Base-by-base conservation (phyloP, 305 asterid species). In the Fraxinus sp. region DNA sequence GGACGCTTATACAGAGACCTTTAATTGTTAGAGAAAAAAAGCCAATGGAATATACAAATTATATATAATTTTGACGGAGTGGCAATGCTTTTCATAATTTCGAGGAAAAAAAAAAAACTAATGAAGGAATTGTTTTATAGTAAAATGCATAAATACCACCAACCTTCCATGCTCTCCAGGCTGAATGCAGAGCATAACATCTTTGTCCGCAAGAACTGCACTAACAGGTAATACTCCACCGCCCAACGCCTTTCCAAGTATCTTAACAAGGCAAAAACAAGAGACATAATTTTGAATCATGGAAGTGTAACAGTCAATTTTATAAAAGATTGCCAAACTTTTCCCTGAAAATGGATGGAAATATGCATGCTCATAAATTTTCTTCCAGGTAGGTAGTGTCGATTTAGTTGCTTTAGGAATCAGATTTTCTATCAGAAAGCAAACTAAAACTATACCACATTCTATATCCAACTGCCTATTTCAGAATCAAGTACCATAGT, bases 101-200 rank as follows among this genome's bases (percentile, higher is more conserved):
- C 5, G 72, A 52, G 39, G 52, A 22, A 37, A 83, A 81, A 2
- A 2, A 37, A 74, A 44, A 9, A n/a, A n/a, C 16, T 20, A 2
- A 44, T 66, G 16, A 78, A 22, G n/a, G n/a, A 70, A 24, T 66
- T 62, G 78, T 36, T 36, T 13, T 6, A 78, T 41, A 16, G 59
- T 52, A n/a, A 28, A 70, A 39, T 36, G 77, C 26, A 76, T 14
- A 7, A 26, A 5, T 77, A 76, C 14, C 36, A 83, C 90, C 30
- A 84, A 95, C 99, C 99, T 95, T 89, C 99, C 99, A 80, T 95
- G 98, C 90, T 94, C 98, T 86, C 98, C 98, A 36, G 98, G 98
- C 87, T 91, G 96, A 79, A 95, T 92, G 86, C 99, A 94, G 77
- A 95, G 98, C 99, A 95, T 95, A 82, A 93, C 90, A 82, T 94